Evolutionary conservation across 2,329 filamentous ascomycete genomes (phyloP).

Genomic region (Trichoderma citrinoviride): DNA sequence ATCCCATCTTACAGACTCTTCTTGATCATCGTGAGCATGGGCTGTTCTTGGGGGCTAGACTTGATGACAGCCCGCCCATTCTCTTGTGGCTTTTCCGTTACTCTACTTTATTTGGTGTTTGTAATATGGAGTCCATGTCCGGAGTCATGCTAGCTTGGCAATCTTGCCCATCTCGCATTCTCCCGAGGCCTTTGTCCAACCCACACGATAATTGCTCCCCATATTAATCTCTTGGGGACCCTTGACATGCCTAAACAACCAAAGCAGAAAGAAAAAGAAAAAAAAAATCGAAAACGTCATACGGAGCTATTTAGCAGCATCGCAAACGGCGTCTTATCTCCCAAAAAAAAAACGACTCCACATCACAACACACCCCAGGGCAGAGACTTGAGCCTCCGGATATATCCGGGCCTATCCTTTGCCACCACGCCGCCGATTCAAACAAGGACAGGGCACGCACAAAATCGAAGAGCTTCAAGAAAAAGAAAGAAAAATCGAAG

Average conservation of each 20-base stretch:
- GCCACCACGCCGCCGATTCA: not conserved
- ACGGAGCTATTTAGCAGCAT: not conserved
- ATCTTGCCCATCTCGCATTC: not conserved
- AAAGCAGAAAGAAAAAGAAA: not conserved
- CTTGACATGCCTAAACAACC: not conserved
- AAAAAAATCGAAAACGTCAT: not conserved
- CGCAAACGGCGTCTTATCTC: not conserved
- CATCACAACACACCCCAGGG: not conserved
- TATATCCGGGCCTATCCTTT: constrained; percentile 12
- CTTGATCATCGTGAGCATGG: not conserved
- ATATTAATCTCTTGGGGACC: not conserved
- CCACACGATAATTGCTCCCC: not conserved
- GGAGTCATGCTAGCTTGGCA: not conserved
- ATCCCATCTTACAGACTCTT: not conserved
- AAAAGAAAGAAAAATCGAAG: not conserved
- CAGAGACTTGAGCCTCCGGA: constrained; percentile 16
- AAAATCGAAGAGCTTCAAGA: not conserved
- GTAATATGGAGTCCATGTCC: not conserved
- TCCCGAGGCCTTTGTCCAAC: not conserved
- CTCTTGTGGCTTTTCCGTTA: not conserved
- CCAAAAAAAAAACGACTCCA: not conserved
- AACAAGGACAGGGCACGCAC: not conserved
- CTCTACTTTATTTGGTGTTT: too few relatives aligned
- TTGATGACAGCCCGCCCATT: constrained; percentile 1
- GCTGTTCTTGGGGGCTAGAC: constrained; percentile 6